Evolutionary conservation across 140 eudicot species (phyloP).

Genomic region (Flaveria floridana): DNA sequence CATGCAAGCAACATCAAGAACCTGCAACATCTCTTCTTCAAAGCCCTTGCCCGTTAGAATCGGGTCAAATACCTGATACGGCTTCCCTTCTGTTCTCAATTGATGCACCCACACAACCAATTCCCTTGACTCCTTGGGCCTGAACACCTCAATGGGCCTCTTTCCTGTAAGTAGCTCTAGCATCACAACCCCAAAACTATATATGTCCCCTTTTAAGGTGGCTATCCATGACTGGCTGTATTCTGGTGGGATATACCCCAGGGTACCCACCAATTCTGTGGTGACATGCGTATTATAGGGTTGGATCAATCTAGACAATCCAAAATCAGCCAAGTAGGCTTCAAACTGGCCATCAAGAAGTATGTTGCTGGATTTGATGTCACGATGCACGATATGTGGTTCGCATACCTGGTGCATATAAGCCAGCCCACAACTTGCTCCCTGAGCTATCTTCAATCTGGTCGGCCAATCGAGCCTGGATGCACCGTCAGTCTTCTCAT

Average conservation of each 20-base stretch:
- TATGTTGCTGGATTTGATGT: constrained; percentile 73
- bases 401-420: constrained; percentile 72
- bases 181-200: constrained; percentile 74
- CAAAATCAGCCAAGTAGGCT: constrained; percentile 76
- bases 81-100: constrained; percentile 58
- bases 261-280: constrained; percentile 72
- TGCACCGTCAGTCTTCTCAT: constrained; percentile 62
- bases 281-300: constrained; percentile 73
- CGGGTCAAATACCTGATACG: constrained; percentile 58
- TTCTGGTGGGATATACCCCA: constrained; percentile 77
- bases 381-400: constrained; percentile 76
- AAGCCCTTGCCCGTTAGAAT: constrained; percentile 57
- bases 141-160: constrained; percentile 61
- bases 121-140: constrained; percentile 58
- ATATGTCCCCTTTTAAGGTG: constrained; percentile 67
- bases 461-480: constrained; percentile 57
- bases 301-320: constrained; percentile 59
- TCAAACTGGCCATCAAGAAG: constrained; percentile 64
- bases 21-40: constrained; percentile 70
- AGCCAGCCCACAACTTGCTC: constrained; percentile 67
- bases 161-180: constrained; percentile 66
- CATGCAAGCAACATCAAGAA: constrained; percentile 71
- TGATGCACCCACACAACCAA: constrained; percentile 67
- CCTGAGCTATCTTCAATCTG: constrained; percentile 45
- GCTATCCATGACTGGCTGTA: constrained; percentile 70